Conservation (phyloP, 2,329 filamentous ascomycete genomes). For the Neurospora crassa region DNA sequence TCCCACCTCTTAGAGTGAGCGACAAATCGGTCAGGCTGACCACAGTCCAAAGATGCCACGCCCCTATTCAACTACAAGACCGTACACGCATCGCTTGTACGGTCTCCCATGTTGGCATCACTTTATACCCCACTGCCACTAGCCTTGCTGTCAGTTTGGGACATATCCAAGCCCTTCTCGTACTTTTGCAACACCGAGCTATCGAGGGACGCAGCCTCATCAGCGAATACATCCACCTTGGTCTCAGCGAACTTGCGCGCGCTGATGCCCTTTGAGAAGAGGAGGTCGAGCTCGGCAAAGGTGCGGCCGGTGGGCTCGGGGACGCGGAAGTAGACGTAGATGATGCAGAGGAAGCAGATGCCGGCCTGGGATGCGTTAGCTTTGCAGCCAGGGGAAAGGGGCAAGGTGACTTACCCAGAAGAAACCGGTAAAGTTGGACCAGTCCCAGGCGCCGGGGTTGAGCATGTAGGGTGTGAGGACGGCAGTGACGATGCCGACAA, state of each 20-base stretch:
- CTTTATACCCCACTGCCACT: neutral
- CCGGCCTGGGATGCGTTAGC: slow-evolving; percentile 36
- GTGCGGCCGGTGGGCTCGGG: slow-evolving; percentile 73
- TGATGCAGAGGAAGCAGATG: slow-evolving; percentile 68
- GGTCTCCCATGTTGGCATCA: neutral
- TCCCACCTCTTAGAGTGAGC: neutral
- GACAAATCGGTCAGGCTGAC: neutral
- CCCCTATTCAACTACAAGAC: neutral
- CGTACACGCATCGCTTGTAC: neutral
- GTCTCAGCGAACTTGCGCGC: slow-evolving; percentile 63
- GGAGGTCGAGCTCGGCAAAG: slow-evolving; percentile 76
- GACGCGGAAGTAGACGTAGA: slow-evolving; percentile 73
- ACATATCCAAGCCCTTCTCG: slow-evolving; percentile 22
- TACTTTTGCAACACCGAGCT: slow-evolving; percentile 39
- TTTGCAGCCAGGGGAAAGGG: too few relatives aligned
- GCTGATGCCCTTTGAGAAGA: slow-evolving; percentile 66
- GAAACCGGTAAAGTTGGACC: slow-evolving; percentile 79
- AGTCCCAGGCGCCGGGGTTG: slow-evolving; percentile 79
- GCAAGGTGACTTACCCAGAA: slow-evolving; percentile 50
- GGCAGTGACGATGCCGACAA: slow-evolving; percentile 72
- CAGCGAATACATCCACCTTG: slow-evolving; percentile 46
- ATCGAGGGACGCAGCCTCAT: slow-evolving; percentile 30
- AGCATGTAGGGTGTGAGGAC: slow-evolving; percentile 89
- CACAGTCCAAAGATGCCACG: neutral
- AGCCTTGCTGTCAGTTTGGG: neutral